Evolutionary conservation across 345 rosid genomes (phyloP).

Genomic region (Euphorbia lathyris): DNA sequence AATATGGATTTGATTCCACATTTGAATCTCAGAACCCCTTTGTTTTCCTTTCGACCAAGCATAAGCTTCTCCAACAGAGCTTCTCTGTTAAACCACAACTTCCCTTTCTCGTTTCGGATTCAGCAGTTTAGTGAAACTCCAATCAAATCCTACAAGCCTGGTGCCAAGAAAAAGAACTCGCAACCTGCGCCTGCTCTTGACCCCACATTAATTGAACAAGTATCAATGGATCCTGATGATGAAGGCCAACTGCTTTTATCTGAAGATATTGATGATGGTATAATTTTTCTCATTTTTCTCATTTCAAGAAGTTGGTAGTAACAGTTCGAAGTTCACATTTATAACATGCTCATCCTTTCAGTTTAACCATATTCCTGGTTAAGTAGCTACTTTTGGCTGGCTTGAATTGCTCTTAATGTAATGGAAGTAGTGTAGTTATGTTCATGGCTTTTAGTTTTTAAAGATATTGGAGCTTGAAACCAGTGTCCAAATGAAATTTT

Average conservation of each 20-base stretch:
- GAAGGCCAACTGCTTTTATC: slow-evolving; percentile 45
- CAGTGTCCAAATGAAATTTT: slow-evolving; percentile 6
- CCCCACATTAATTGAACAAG: slow-evolving; percentile 42
- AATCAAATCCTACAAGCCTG: slow-evolving; percentile 16
- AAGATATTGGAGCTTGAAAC: neutral
- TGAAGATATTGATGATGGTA: slow-evolving; percentile 59
- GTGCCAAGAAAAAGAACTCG: slow-evolving; percentile 49
- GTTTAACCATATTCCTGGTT: neutral
- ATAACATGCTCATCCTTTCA: neutral
- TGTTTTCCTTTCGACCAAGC: slow-evolving; percentile 12
- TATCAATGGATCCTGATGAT: slow-evolving; percentile 38
- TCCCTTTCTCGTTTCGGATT: slow-evolving; percentile 18
- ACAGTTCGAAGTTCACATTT: neutral
- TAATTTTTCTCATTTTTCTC: slow-evolving; percentile 11
- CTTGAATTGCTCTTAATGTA: neutral
- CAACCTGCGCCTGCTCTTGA: slow-evolving; percentile 35
- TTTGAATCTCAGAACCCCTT: slow-evolving; percentile 10
- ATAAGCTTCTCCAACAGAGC: slow-evolving; percentile 11
- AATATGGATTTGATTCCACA: slow-evolving; percentile 37
- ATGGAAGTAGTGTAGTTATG: neutral
- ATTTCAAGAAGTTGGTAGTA: too few relatives aligned
- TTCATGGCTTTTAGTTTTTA: neutral
- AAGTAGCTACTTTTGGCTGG: too few relatives aligned
- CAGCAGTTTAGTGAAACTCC: slow-evolving; percentile 24
- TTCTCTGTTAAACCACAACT: slow-evolving; percentile 14